Evolutionary conservation across 208 protist species (phyloP).

Genomic region (Leishmania braziliensis): DNA sequence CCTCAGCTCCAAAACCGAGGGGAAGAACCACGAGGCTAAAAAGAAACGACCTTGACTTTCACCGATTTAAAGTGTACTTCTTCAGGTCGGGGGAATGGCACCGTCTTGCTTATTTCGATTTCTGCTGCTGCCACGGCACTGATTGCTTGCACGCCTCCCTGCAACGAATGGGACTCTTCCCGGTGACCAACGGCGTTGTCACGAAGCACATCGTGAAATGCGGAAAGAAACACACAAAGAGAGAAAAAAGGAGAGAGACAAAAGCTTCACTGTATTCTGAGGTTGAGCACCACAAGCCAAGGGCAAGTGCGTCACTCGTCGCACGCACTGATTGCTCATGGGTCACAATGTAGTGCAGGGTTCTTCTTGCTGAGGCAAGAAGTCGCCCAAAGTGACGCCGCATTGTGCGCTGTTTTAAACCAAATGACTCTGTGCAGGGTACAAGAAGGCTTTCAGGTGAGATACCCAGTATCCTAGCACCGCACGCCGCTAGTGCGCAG

Average conservation of each 20-base stretch:
- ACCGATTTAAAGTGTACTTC: neutral
- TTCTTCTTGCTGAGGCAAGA: neutral
- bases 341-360: neutral
- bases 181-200: neutral
- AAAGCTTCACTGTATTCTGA: neutral
- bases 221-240: neutral
- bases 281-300: neutral
- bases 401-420: neutral
- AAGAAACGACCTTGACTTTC: neutral
- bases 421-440: neutral
- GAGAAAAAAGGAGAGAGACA: neutral
- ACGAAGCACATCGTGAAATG: neutral
- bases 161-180: neutral
- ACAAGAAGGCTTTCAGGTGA: neutral
- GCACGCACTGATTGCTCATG: neutral
- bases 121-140: neutral
- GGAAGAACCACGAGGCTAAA: neutral
- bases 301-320: neutral
- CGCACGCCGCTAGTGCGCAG: neutral
- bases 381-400: neutral
- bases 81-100: neutral
- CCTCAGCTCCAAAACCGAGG: neutral
- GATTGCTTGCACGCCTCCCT: neutral
- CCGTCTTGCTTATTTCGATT: neutral
- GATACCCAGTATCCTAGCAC: neutral